Percentiles rank a stretch among this genome's conserved stretches.
Conservation (phyloP, 768 basidiomycete species). For the Pisolithus orientalis region DNA sequence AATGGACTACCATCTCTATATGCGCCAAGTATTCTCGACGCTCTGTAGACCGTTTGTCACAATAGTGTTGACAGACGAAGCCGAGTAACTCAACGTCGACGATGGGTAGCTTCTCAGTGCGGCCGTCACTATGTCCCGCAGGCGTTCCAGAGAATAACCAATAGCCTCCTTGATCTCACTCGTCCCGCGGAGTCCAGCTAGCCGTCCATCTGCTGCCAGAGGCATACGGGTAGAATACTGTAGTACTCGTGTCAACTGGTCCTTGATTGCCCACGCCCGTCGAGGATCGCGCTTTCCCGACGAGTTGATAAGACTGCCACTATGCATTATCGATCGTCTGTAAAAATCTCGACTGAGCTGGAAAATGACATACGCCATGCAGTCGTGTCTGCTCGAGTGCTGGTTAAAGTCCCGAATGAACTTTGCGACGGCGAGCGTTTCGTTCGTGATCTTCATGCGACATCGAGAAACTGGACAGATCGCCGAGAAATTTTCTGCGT, state of each 20-base stretch:
- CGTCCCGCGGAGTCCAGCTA: constrained; percentile 19
- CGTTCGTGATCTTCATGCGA: constrained; percentile 33
- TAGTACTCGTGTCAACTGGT: constrained; percentile 17
- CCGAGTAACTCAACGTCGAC: constrained; percentile 16
- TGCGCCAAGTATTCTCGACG: constrained; percentile 40
- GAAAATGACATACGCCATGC: constrained; percentile 30
- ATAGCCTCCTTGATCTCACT: constrained; percentile 20
- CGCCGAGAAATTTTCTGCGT: constrained; percentile 37
- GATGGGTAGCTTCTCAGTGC: constrained; percentile 14
- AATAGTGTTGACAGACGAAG: neutral
- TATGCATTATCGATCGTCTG: constrained; percentile 5
- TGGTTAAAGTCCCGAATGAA: constrained; percentile 34
- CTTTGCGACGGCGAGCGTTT: constrained; percentile 36
- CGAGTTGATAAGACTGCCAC: constrained; percentile 31
- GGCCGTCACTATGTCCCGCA: constrained; percentile 14
- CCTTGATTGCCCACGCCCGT: constrained; percentile 25
- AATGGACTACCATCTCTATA: constrained; percentile 48
- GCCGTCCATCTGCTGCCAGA: constrained; percentile 9
- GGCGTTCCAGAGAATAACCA: constrained; percentile 19
- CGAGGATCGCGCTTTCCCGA: constrained; percentile 18
- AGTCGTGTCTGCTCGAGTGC: constrained; percentile 14
- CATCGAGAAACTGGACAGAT: constrained; percentile 36
- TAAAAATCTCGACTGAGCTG: neutral
- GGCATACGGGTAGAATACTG: constrained; percentile 9
- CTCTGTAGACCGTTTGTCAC: constrained; percentile 18